Percentiles rank a stretch among this genome's conserved stretches.
Conservation (phyloP, 1,139 yeast genomes). For the Saccharomyces hybrid region DNA sequence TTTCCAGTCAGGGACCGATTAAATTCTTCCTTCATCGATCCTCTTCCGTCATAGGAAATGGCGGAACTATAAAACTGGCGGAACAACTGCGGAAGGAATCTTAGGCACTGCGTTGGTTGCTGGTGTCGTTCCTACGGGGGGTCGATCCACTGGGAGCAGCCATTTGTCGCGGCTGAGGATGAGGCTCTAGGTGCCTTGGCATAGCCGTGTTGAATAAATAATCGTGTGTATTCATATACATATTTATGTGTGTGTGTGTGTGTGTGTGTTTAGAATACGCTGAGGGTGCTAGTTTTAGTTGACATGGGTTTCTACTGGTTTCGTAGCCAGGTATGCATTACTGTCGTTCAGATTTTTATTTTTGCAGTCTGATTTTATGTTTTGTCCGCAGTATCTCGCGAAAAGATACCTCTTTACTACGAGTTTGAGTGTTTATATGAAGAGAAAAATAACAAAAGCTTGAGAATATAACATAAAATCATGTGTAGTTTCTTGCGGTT, state of each 20-base stretch:
- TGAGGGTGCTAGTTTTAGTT: background rate
- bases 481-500: background rate
- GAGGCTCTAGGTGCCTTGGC: background rate
- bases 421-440: background rate
- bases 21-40: background rate
- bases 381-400: background rate
- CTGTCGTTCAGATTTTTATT: background rate
- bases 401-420: background rate
- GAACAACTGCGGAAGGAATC: background rate
- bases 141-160: background rate
- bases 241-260: background rate
- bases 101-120: background rate
- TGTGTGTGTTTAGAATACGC: no score
- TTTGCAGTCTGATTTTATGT: background rate
- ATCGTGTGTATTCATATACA: background rate
- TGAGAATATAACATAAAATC: background rate
- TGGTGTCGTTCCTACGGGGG: background rate
- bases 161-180: background rate
- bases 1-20: background rate
- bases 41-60: background rate
- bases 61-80: background rate
- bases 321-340: background rate
- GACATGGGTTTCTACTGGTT: background rate
- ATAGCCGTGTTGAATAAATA: background rate
- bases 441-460: no score